Base-by-base conservation (phyloP, 352 stramenopile species). In the Globisporangium middletonii region DNA sequence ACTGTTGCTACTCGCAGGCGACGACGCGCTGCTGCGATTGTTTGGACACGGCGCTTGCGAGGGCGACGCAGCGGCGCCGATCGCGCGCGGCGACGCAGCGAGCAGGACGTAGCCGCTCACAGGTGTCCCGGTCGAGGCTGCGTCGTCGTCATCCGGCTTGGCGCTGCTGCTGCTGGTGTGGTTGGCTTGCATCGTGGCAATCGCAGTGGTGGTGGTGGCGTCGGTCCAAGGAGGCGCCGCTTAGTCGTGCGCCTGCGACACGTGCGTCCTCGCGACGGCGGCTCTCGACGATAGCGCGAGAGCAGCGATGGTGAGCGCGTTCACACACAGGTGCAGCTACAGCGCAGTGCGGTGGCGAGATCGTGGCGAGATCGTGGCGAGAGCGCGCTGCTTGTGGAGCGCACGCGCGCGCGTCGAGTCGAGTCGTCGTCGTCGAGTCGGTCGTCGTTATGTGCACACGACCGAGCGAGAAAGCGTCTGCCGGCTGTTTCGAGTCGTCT, bases 31-130 rank as follows among this genome's bases (percentile, higher is more conserved):
- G 18, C 4, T 35, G 33, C 33, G 2, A 9, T 9, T 38, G 33
- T 9, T 38, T 38, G 33, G 33, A 8, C 7, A 9, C 0, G 4
- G 33, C 9, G 33, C 26, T 4, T 23, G 30, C 1, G 26, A 7
- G 9, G 44, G 4, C 1, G 19, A 28, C 7, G 51, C 0, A 0
- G 57, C n/a, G 19, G 38, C 43, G 16, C 13, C n/a, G 19, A n/a
- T 13, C 26, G 18, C 26, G 27, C 43, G 62, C 37, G 57, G 62
- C 44, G 57, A 60, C 30, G 52, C 50, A 4, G 62, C 45, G 11
- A 64, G 45, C 44, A 67, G 50, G 45, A 50, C 57, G 44, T 71
- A 71, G 44, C 56, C 55, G 19, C 57, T 54, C 44, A 45, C 57
- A 1, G 64, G 60, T 19, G 60, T 62, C 16, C 43, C 50, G 8